These are phyloP conservation scores for Cordia subcordata DNA, from an alignment of 257 asterid species.

Conservation along the genomic window DNA sequence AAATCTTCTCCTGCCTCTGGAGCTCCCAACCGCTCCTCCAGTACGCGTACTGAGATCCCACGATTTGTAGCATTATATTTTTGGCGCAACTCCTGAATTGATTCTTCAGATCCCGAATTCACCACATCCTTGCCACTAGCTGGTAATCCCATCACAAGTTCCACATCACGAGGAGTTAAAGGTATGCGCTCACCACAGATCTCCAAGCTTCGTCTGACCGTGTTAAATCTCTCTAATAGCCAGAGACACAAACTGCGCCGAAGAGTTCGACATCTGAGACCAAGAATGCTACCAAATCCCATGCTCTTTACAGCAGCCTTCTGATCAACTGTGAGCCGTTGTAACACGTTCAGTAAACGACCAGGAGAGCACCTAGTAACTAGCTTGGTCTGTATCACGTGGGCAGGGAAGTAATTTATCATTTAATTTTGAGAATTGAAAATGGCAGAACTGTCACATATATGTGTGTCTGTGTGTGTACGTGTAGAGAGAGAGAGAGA, in stretches of 20 bases:
- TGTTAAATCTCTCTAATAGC: slow-evolving; percentile 85
- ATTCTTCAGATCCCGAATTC: slow-evolving; percentile 90
- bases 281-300: slow-evolving; percentile 97
- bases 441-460: background rate
- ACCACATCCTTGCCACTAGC: slow-evolving; percentile 93
- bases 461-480: slow-evolving; percentile 6
- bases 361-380: slow-evolving; percentile 99
- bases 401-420: slow-evolving; percentile 1
- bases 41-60: slow-evolving; percentile 84
- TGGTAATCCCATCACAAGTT: slow-evolving; percentile 93
- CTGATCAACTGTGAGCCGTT: slow-evolving; percentile 76
- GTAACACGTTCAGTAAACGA: slow-evolving; percentile 77
- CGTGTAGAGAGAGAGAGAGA: slow-evolving; percentile 3
- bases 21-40: slow-evolving; percentile 82
- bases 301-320: slow-evolving; percentile 83
- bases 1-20: slow-evolving; percentile 98
- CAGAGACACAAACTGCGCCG: slow-evolving; percentile 93
- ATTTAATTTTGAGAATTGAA: background rate
- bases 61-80: slow-evolving; percentile 88
- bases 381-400: slow-evolving; percentile 71
- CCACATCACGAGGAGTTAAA: slow-evolving; percentile 86
- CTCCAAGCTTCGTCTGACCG: slow-evolving; percentile 85
- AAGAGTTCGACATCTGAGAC: slow-evolving; percentile 88
- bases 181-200: slow-evolving; percentile 92
- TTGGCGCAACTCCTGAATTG: slow-evolving; percentile 75